phyloP scores from a whole-genome alignment of 2,329 filamentous ascomycete species.

The Rhinocladiella similis region DNA sequence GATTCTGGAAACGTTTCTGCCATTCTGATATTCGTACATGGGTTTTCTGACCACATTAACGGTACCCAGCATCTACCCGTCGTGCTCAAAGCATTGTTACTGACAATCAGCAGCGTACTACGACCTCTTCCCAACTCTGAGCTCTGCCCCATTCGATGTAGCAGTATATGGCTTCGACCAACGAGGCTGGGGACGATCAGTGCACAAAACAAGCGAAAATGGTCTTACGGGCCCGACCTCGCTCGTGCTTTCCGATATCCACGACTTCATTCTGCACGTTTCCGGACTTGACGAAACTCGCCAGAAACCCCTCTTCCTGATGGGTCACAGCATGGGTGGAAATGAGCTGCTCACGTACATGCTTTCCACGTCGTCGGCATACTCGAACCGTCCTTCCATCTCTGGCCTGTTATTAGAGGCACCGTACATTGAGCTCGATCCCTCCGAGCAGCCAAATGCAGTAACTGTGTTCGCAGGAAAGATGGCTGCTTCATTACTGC shows the following conservation, averaged over 20 bases:
- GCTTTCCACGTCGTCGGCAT: conserved; percentile 35
- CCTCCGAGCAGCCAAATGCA: conserved; percentile 61
- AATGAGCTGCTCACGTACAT: conserved; percentile 68
- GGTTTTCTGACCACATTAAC: conserved; percentile 68
- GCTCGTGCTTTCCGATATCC: conserved; percentile 74
- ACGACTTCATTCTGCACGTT: conserved; percentile 66
- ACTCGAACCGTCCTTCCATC: conserved; percentile 58
- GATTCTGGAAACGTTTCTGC: conserved; percentile 55
- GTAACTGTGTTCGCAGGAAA: conserved; percentile 67
- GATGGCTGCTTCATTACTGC: conserved; percentile 67
- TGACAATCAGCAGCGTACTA: conserved; percentile 57
- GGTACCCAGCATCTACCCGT: conserved; percentile 52
- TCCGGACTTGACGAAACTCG: conserved; percentile 39
- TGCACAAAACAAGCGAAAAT: conserved; percentile 50
- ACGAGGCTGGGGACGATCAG: conserved; percentile 81
- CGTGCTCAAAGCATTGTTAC: conserved; percentile 21
- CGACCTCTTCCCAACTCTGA: conserved; percentile 70
- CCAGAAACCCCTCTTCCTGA: conserved; percentile 69
- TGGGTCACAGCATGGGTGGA: conserved; percentile 92
- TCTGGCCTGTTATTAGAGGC: conserved; percentile 73
- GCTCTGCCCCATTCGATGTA: conserved; percentile 63
- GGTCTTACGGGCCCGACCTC: conserved; percentile 74
- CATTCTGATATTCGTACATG: conserved; percentile 80
- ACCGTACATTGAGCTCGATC: conserved; percentile 76
- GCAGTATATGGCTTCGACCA: conserved; percentile 80